Evolutionary conservation across 169 alveolate species (phyloP), one percentile per base, ranked within the genome.

Genomic region (Eimeria acervulina): DNA sequence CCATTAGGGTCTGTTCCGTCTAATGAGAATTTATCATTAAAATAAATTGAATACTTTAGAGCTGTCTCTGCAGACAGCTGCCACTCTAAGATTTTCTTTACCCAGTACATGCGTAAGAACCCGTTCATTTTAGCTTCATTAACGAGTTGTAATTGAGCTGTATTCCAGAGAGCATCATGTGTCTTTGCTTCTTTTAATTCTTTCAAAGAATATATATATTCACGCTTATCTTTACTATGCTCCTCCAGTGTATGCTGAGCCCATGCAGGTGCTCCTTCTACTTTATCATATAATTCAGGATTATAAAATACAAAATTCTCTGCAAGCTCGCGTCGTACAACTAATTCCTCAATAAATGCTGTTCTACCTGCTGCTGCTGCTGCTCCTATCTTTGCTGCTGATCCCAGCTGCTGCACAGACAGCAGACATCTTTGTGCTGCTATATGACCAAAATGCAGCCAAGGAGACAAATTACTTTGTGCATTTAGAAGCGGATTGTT

Each of bases 51-150:
- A 4, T 61, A 84, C 90, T 95, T 95, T 90, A 97, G 83, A 8
- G 98, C 98, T 15, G 96, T 51, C 55, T 96, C 96, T 0, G 98
- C 97, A 23, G 97, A 94, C 26, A 66, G 97, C 76, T 97, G 96
- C 98, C 98, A 97, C 96, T 98, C 98, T 93, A 98, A 96, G 42
- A 98, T 97, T 95, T 97, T 97, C 89, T 95, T 97, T 7, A 97
- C 97, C 93, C 98, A 98, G 74, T 96, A 98, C 98, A 98, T 97
- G 52, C 98, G 97, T 81, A 98, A 96, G 91, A 94, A 98, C 33
- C 98, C 98, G 72, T 97, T 97, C 96, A 98, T 97, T 89, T 97
- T 96, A 17, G 98, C 98, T 88, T 93, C 97, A 76, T 96, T 52
- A 44, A 96, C 97, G 76, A 97, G 96, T 95, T 98, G 98, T 52